These are phyloP conservation scores for Suhomyces bribrorum DNA, from an alignment of 1,139 yeast genomes.

Conservation along the genomic window DNA sequence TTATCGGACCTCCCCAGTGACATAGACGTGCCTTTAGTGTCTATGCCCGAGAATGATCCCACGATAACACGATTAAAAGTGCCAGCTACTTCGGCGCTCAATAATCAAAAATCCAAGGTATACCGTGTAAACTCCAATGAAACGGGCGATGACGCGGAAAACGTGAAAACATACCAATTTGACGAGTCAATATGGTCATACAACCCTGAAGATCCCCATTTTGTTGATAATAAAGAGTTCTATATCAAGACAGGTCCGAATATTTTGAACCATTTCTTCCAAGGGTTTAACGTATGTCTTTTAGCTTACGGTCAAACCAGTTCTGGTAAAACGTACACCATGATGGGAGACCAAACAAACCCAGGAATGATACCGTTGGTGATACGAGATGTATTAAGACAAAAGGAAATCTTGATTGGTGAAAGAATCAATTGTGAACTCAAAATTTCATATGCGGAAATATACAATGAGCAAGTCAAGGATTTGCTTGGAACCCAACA, in stretches of 20 bases:
- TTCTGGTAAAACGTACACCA: constrained; percentile 68
- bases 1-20: constrained; percentile 6
- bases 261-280: constrained; percentile 60
- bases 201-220: constrained; percentile 33
- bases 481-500: constrained; percentile 46
- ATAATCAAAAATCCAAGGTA: constrained; percentile 7
- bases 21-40: constrained; percentile 24
- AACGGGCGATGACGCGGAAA: constrained; percentile 16
- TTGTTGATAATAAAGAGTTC: constrained; percentile 50
- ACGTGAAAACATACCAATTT: constrained; percentile 44
- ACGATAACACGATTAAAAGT: constrained; percentile 23
- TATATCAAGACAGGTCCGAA: constrained; percentile 58
- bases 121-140: constrained; percentile 6
- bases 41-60: constrained; percentile 32
- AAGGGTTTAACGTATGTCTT: constrained; percentile 73
- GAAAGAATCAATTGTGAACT: constrained; percentile 54
- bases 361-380: constrained; percentile 66
- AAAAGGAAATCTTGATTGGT: constrained; percentile 39
- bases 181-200: constrained; percentile 65
- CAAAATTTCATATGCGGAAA: constrained; percentile 63
- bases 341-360: constrained; percentile 59
- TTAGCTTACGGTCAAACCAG: constrained; percentile 83
- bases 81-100: constrained; percentile 23
- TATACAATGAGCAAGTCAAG: constrained; percentile 69
- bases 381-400: constrained; percentile 53